phyloP scores from a whole-genome alignment of 2,329 filamentous ascomycete species.

The Neofusicoccum kwambonambiense region DNA sequence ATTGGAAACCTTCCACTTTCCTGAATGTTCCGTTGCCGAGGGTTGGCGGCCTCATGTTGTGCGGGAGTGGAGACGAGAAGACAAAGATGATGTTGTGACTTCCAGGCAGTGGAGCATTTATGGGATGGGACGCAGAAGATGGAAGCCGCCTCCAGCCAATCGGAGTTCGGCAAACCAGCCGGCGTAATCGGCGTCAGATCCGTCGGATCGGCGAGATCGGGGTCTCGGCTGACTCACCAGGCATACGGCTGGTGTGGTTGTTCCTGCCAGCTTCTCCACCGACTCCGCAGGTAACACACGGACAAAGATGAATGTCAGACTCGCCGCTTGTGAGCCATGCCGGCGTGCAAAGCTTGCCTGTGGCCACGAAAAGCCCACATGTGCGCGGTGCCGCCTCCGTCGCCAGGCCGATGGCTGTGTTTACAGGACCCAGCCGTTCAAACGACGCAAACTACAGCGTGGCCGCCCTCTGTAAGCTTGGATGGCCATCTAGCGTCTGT shows the following conservation, averaged over 20 bases:
- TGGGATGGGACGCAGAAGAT: too few relatives aligned
- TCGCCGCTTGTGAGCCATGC: constrained; percentile 31
- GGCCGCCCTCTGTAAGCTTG: neutral
- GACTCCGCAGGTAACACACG: neutral
- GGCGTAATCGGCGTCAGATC: too few relatives aligned
- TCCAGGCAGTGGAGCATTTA: too few relatives aligned
- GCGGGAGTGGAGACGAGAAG: too few relatives aligned
- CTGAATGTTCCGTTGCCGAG: too few relatives aligned
- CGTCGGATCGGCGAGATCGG: too few relatives aligned
- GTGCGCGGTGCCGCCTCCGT: constrained; percentile 26
- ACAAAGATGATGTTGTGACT: too few relatives aligned
- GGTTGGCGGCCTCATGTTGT: too few relatives aligned
- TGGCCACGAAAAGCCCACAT: constrained; percentile 28
- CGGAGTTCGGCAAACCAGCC: too few relatives aligned
- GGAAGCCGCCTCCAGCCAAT: too few relatives aligned
- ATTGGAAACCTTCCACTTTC: too few relatives aligned
- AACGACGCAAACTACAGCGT: constrained; percentile 20
- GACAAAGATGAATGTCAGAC: neutral
- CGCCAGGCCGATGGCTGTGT: constrained; percentile 24
- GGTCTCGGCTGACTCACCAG: too few relatives aligned
- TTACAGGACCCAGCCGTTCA: constrained; percentile 29
- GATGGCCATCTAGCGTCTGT: neutral
- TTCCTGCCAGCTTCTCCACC: neutral
- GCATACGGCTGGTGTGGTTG: neutral
- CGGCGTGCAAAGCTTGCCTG: constrained; percentile 29